Base-by-base conservation (phyloP, 73 alveolate genomes). In the Paramecium primaurelia region DNA sequence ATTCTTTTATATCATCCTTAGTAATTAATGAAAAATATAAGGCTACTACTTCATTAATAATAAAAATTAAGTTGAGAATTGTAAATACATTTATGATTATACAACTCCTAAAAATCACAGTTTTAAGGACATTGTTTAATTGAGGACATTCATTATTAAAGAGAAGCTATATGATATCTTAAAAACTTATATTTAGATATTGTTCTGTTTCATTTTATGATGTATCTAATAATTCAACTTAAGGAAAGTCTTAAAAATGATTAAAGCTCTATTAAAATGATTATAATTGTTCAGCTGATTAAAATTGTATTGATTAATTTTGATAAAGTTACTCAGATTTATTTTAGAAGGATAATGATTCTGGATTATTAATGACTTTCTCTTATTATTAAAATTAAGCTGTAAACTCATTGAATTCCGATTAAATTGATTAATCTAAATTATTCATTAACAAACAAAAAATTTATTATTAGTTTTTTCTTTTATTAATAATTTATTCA, bases 91-190 rank as follows among this genome's bases (percentile, higher is more conserved):
- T 40, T 20, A 80, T 64, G 22, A 80, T 20, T 80, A 80, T 26
- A 26, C n/a, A 20, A 44, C 77, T 80, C 25, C 75, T 80, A 45
- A 32, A 25, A 11, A 80, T 28, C 0, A 42, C 75, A 45, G 45
- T 32, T 45, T 42, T 80, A 10, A 80, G 71, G 1, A 36, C 54
- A 12, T 14, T 7, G 25, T 32, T 42, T 9, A 80, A 16, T 6
- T 80, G 26, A 12, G 91, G 91, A 47, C 77, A 80, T 80, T 80
- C 6, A 47, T 80, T 80, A 49, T 80, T 80, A 42, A 80, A 80
- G 49, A 80, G 20, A 45, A 80, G 91, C 30, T 40, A 45, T 8
- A 80, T 20, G 7, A 80, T 80, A 18, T 80, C 91, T 32, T 80
- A 47, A 47, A 80, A 80, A 18, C 91, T 80, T 5, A 80, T 80